phyloP scores from a whole-genome alignment of 2,329 filamentous ascomycete genomes.

The Colletotrichum abscissum region DNA sequence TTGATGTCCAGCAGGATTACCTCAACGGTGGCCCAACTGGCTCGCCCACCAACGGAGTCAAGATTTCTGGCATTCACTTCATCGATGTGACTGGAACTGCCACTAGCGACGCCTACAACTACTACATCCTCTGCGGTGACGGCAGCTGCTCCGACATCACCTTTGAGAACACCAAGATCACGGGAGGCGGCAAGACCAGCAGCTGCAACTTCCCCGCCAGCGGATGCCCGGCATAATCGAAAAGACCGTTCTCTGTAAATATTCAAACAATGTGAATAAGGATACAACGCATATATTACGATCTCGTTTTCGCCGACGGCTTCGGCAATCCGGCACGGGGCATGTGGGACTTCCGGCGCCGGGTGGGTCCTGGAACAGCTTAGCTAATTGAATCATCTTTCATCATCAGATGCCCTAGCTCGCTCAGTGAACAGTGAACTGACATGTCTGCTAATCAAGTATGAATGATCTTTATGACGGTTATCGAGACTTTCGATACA shows the following conservation, averaged over 20 bases:
- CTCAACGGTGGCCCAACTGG: conserved; percentile 34
- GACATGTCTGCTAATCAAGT: neutral
- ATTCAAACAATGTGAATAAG: neutral
- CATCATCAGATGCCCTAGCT: neutral
- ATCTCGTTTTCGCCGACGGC: neutral
- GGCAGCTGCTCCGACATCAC: conserved; percentile 33
- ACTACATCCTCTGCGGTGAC: conserved; percentile 33
- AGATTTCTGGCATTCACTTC: conserved; percentile 22
- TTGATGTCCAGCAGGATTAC: conserved; percentile 35
- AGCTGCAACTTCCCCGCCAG: conserved; percentile 32
- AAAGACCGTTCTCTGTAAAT: neutral
- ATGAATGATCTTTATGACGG: too few relatives aligned
- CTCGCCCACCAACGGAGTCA: conserved; percentile 28
- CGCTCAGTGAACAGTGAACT: neutral
- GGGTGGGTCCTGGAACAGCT: neutral
- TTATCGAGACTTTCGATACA: too few relatives aligned
- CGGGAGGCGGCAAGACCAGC: conserved; percentile 26
- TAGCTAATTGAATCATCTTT: neutral
- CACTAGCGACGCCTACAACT: conserved; percentile 18
- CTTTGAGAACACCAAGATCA: conserved; percentile 28
- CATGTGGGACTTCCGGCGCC: neutral
- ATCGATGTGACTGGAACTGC: conserved; percentile 24
- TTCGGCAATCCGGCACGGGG: neutral
- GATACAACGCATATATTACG: neutral
- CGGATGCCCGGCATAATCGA: conserved; percentile 19